These are phyloP conservation scores for Ceratobasidium sp. DNA, from an alignment of 1,284 basidiomycete genomes.

Conservation along the genomic window DNA sequence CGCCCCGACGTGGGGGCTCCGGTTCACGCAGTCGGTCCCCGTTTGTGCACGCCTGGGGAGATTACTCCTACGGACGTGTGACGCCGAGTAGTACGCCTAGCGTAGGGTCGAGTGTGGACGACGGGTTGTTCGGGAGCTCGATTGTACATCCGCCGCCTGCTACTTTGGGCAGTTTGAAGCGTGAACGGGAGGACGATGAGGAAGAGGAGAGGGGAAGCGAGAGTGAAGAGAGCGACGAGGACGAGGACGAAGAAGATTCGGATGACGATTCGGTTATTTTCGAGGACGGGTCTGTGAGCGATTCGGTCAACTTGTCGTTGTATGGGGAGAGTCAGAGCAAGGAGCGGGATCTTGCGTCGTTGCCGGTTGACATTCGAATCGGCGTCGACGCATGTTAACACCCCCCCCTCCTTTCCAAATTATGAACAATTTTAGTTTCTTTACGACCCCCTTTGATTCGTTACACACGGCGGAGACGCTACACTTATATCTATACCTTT, in stretches of 20 bases:
- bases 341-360: not conserved
- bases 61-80: not conserved
- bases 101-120: not conserved
- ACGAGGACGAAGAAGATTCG: constrained; percentile 20
- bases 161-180: constrained; percentile 12
- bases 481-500: constrained; percentile 17
- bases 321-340: constrained; percentile 18
- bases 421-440: not conserved
- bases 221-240: constrained; percentile 16
- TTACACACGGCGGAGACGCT: constrained; percentile 17
- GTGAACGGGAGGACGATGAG: constrained; percentile 7
- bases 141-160: not conserved
- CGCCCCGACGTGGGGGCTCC: not conserved
- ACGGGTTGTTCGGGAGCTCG: not conserved
- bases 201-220: constrained; percentile 8
- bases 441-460: not conserved
- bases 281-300: constrained; percentile 38
- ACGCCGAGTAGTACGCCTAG: constrained; percentile 35
- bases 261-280: constrained; percentile 42
- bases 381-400: not conserved
- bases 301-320: constrained; percentile 36
- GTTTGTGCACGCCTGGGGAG: not conserved
- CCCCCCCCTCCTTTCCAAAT: too few species aligned
- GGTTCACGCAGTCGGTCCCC: constrained; percentile 3
- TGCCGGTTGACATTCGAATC: constrained; percentile 14